phyloP scores from a whole-genome alignment of 164 flowering plant genomes.

The Chimonanthus salicifolius region DNA sequence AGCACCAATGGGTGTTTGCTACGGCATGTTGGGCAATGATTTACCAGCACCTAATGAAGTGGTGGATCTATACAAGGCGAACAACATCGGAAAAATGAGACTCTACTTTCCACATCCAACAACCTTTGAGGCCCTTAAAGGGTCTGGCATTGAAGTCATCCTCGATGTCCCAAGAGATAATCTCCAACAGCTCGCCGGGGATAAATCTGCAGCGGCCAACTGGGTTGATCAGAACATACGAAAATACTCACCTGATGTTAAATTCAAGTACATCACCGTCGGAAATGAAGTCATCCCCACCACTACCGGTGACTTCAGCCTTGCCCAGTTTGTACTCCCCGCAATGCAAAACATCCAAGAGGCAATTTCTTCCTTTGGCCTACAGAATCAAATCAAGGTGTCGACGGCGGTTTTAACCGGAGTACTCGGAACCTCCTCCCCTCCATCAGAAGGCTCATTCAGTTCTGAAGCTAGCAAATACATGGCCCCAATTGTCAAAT shows the following conservation, averaged over 20 bases:
- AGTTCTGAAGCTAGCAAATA: not conserved
- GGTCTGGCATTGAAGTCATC: not conserved
- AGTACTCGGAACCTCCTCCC: constrained; percentile 8
- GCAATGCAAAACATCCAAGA: constrained; percentile 7
- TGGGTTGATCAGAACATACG: not conserved
- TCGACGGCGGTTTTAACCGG: constrained; percentile 6
- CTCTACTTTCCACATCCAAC: no score
- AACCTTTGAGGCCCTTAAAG: no score
- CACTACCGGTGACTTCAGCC: not conserved
- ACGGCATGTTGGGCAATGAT: no score
- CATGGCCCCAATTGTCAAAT: not conserved
- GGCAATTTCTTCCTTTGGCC: constrained; percentile 8
- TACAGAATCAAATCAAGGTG: constrained; percentile 13
- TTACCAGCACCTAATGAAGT: no score
- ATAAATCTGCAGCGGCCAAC: not conserved
- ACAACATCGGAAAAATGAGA: no score
- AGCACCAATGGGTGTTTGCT: no score
- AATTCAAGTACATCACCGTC: constrained; percentile 9
- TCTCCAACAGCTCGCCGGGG: not conserved
- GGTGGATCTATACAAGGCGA: no score
- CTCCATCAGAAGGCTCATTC: not conserved
- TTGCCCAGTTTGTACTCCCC: constrained; percentile 1
- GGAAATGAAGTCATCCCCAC: constrained; percentile 19
- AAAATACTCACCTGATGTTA: constrained; percentile 4
- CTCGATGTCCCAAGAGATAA: not conserved